These are phyloP conservation scores for Phylloporus sp. DNA, from an alignment of 768 basidiomycete species.

Conservation along the genomic window DNA sequence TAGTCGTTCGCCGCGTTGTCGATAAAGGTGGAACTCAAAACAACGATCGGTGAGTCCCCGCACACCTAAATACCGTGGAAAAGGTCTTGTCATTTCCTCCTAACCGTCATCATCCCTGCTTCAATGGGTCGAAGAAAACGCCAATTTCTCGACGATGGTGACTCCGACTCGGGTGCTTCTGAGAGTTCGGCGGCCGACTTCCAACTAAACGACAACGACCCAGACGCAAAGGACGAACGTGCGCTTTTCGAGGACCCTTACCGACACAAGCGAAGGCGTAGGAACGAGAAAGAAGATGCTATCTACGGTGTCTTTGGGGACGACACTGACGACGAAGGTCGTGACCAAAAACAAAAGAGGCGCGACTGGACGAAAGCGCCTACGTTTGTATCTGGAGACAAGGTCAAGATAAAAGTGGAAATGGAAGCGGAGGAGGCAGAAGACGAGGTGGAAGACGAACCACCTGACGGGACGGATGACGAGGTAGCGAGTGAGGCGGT, in stretches of 20 bases:
- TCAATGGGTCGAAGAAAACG: slow-evolving; percentile 80
- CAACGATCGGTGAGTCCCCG: slow-evolving; percentile 11
- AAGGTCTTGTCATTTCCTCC: slow-evolving; percentile 1
- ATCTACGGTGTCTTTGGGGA: slow-evolving; percentile 74
- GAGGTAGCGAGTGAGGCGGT: slow-evolving; percentile 25
- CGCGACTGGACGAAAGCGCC: slow-evolving; percentile 75
- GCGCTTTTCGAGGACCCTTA: slow-evolving; percentile 76
- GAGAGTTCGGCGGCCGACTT: slow-evolving; percentile 50
- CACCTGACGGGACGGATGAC: slow-evolving; percentile 35
- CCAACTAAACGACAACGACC: slow-evolving; percentile 46
- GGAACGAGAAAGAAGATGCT: slow-evolving; percentile 63
- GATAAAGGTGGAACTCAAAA: neutral
- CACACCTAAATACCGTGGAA: neutral
- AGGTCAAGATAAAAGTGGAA: slow-evolving; percentile 39
- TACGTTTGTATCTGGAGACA: slow-evolving; percentile 61
- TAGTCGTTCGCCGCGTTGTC: too few relatives aligned
- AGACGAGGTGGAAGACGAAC: slow-evolving; percentile 35
- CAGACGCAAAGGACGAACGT: slow-evolving; percentile 67
- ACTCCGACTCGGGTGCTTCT: slow-evolving; percentile 72
- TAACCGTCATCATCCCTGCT: neutral
- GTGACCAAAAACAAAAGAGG: slow-evolving; percentile 34
- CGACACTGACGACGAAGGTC: slow-evolving; percentile 61
- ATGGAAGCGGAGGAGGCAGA: slow-evolving; percentile 34
- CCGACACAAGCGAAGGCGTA: slow-evolving; percentile 60
- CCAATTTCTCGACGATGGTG: slow-evolving; percentile 63